Conservation (phyloP, 805 yeast genomes). For the Candida fluviatilis region DNA sequence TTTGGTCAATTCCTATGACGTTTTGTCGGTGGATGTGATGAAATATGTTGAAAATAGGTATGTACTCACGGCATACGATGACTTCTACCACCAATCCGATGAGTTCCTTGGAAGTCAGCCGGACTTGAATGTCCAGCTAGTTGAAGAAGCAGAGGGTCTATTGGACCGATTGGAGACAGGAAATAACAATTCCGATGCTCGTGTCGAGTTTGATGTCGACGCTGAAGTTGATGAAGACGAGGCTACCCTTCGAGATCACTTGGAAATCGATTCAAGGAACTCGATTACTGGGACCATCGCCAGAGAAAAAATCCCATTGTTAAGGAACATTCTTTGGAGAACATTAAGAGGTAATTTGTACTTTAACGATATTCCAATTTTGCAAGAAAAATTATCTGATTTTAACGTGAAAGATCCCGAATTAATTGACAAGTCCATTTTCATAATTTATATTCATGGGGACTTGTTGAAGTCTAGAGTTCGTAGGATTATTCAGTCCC, state of each 20-base stretch:
- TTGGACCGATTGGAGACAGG: slow-evolving; percentile 2
- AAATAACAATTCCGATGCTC: slow-evolving; percentile 1
- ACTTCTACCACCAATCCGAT: slow-evolving; percentile 26
- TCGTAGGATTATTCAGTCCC: slow-evolving; percentile 30
- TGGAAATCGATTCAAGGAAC: slow-evolving; percentile 23
- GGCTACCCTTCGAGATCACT: slow-evolving; percentile 4
- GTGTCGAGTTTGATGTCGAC: background rate
- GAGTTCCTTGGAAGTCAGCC: background rate
- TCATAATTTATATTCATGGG: slow-evolving; percentile 39
- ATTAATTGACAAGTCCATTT: slow-evolving; percentile 28
- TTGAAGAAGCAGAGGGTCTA: slow-evolving; percentile 2
- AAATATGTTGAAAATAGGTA: slow-evolving; percentile 31
- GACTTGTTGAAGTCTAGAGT: slow-evolving; percentile 32
- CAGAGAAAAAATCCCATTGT: slow-evolving; percentile 30
- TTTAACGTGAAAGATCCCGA: slow-evolving; percentile 10
- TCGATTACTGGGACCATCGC: slow-evolving; percentile 34
- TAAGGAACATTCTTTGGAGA: slow-evolving; percentile 41
- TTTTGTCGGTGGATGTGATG: slow-evolving; percentile 21
- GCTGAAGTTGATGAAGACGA: background rate
- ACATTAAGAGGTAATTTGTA: slow-evolving; percentile 39
- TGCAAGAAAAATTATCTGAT: slow-evolving; percentile 15
- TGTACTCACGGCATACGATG: slow-evolving; percentile 27
- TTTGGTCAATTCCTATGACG: slow-evolving; percentile 29
- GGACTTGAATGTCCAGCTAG: background rate
- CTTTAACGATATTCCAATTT: slow-evolving; percentile 36